Conservation (phyloP, 441 rosid species). For the Populus trichocarpa region DNA sequence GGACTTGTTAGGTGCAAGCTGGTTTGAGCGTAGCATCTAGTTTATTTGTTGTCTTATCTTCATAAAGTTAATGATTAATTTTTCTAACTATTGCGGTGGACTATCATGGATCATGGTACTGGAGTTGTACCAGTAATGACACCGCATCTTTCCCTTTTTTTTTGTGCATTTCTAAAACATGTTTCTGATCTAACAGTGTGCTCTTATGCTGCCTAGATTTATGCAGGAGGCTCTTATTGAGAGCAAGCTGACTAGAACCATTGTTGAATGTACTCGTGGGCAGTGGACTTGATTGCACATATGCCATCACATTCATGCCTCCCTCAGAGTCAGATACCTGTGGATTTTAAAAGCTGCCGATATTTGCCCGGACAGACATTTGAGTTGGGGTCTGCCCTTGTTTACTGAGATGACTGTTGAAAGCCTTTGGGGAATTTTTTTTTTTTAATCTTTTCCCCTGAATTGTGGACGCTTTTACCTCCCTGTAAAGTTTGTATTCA, state of each 20-base stretch:
- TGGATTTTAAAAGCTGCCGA: constrained; percentile 8
- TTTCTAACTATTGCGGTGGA: too few relatives aligned
- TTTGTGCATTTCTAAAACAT: too few relatives aligned
- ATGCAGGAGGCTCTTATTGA: constrained; percentile 14
- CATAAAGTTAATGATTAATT: too few relatives aligned
- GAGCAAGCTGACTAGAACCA: constrained; percentile 16
- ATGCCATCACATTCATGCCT: background rate
- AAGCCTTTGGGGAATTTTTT: constrained; percentile 1
- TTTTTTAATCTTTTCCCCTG: background rate
- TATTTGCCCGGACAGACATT: background rate
- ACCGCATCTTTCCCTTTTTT: too few relatives aligned
- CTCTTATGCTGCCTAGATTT: background rate
- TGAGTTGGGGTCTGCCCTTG: background rate
- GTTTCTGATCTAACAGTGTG: background rate
- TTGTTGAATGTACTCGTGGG: background rate
- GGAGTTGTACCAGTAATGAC: too few relatives aligned
- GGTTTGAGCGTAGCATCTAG: too few relatives aligned
- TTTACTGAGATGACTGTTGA: constrained; percentile 4
- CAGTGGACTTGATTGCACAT: background rate
- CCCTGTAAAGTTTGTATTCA: background rate
- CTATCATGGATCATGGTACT: too few relatives aligned
- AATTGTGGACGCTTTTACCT: background rate
- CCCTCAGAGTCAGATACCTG: background rate
- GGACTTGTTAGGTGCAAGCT: too few relatives aligned
- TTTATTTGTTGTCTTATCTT: too few relatives aligned